phyloP scores from a whole-genome alignment of 2,329 filamentous ascomycete species.

The Talaromyces sp. region DNA sequence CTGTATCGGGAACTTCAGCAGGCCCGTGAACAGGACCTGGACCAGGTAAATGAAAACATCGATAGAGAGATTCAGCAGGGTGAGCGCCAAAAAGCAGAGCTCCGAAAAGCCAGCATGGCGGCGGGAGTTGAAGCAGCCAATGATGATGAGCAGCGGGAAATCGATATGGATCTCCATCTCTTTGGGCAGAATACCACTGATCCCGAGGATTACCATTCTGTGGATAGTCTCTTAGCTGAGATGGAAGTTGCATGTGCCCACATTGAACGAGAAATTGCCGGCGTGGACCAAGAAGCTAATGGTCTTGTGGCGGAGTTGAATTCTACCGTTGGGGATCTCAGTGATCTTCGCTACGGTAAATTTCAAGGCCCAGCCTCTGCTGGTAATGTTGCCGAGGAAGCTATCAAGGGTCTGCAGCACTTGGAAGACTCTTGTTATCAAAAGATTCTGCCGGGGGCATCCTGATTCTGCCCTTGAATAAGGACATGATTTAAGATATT shows the following conservation, averaged over 20 bases:
- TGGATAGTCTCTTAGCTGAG: conserved; percentile 66
- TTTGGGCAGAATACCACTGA: conserved; percentile 54
- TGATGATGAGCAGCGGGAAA: conserved; percentile 40
- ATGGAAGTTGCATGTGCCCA: conserved; percentile 68
- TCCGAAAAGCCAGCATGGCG: conserved; percentile 36
- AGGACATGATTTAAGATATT: neutral
- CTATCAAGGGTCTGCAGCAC: conserved; percentile 66
- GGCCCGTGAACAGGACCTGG: conserved; percentile 69
- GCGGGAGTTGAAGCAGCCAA: conserved; percentile 38
- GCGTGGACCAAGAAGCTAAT: conserved; percentile 66
- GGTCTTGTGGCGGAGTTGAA: conserved; percentile 63
- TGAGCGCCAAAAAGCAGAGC: conserved; percentile 41
- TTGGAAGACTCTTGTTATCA: conserved; percentile 65
- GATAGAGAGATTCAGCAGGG: conserved; percentile 41
- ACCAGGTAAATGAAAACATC: conserved; percentile 63
- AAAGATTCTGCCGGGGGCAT: conserved; percentile 13
- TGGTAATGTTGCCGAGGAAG: conserved; percentile 64
- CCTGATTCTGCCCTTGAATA: neutral
- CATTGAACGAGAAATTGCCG: conserved; percentile 69
- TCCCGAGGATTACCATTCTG: conserved; percentile 59
- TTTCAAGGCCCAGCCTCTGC: conserved; percentile 61
- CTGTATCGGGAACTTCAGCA: conserved; percentile 81
- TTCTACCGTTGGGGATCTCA: conserved; percentile 71
- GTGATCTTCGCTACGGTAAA: conserved; percentile 79
- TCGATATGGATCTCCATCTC: conserved; percentile 58